Evolutionary conservation across 352 stramenopile species (phyloP).

Genomic region (Phytophthora ohioensis): DNA sequence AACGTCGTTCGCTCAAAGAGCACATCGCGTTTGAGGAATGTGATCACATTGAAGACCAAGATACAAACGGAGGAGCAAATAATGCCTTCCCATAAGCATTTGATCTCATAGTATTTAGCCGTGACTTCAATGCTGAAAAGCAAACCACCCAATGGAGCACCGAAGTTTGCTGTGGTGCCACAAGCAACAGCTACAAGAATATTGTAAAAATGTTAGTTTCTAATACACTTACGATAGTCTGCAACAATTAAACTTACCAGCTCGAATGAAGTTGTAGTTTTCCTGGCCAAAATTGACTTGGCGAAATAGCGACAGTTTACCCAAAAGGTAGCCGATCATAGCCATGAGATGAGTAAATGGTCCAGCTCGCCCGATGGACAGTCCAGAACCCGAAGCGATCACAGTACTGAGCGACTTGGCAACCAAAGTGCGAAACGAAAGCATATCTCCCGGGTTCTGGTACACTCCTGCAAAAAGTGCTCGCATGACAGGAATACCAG

Average conservation of each 20-base stretch:
- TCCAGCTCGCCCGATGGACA: slow-evolving; percentile 76
- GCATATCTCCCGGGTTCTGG: slow-evolving; percentile 79
- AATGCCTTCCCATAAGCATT: slow-evolving; percentile 86
- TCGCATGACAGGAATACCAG: slow-evolving; percentile 84
- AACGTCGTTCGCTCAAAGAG: slow-evolving; percentile 88
- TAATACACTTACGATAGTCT: not conserved
- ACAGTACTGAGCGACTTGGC: slow-evolving; percentile 80
- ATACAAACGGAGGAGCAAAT: slow-evolving; percentile 87
- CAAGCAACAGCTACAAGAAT: slow-evolving; percentile 63
- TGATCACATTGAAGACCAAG: slow-evolving; percentile 84
- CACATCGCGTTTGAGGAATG: slow-evolving; percentile 79
- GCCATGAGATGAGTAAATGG: slow-evolving; percentile 84
- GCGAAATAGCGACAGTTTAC: slow-evolving; percentile 71
- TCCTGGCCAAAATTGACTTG: slow-evolving; percentile 79
- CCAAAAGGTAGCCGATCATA: slow-evolving; percentile 77
- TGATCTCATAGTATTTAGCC: slow-evolving; percentile 88
- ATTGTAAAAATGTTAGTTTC: not conserved
- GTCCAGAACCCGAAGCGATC: slow-evolving; percentile 67
- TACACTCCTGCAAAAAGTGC: slow-evolving; percentile 85
- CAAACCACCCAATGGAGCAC: slow-evolving; percentile 77
- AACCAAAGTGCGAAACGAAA: slow-evolving; percentile 76
- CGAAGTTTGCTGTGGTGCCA: slow-evolving; percentile 86
- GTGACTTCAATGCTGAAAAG: slow-evolving; percentile 90
- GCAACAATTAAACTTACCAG: slow-evolving; percentile 38
- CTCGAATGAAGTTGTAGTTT: slow-evolving; percentile 79